phyloP scores from a whole-genome alignment of 2,329 filamentous ascomycete species.

The Colletotrichum agaves region DNA sequence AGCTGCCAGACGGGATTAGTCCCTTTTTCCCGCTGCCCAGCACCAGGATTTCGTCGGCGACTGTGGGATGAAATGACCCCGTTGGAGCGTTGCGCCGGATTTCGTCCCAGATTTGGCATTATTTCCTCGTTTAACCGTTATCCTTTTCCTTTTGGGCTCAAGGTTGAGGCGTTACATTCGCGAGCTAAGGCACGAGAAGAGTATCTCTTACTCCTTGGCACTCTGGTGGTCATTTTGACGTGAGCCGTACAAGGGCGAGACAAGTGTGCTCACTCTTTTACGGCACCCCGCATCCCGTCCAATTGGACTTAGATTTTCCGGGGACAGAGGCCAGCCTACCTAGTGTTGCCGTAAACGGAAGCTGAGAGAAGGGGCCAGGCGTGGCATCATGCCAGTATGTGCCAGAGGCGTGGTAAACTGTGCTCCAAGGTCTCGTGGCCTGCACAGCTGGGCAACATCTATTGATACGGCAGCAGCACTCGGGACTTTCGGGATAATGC shows the following conservation, averaged over 20 bases:
- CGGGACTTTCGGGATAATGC: slow-evolving; percentile 13
- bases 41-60: slow-evolving; percentile 32
- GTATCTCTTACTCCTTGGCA: background rate
- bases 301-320: slow-evolving; percentile 4
- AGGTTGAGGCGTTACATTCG: slow-evolving; percentile 1
- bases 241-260: too few species aligned
- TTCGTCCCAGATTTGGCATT: slow-evolving; percentile 33
- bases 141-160: background rate
- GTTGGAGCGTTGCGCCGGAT: slow-evolving; percentile 31
- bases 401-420: background rate
- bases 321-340: background rate
- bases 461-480: slow-evolving; percentile 1
- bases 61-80: slow-evolving; percentile 17
- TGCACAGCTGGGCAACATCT: background rate
- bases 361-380: slow-evolving; percentile 1
- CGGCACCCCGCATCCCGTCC: slow-evolving; percentile 21
- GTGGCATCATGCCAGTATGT: background rate
- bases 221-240: background rate
- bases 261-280: background rate
- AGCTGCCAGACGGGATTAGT: slow-evolving; percentile 29
- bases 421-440: background rate
- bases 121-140: slow-evolving; percentile 15
- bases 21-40: slow-evolving; percentile 31
- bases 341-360: slow-evolving; percentile 13
- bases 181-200: background rate